Conservation (phyloP, 202 grass and related monocot genomes). For the Setaria italica region DNA sequence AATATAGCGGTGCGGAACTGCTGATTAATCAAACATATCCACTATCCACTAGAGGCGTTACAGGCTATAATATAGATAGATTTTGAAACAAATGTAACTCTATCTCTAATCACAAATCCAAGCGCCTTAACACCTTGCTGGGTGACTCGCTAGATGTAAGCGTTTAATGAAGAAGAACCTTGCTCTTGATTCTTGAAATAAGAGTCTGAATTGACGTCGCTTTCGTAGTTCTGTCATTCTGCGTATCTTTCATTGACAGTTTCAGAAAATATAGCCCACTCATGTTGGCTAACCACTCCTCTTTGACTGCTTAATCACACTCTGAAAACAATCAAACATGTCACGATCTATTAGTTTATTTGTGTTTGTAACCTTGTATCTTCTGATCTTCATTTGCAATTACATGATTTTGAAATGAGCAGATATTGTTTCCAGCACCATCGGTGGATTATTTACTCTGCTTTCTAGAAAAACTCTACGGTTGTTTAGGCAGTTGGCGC, state of each 20-base stretch:
- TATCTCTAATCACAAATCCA: too few species aligned
- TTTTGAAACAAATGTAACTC: neutral
- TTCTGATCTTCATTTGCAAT: neutral
- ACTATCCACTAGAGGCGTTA: neutral
- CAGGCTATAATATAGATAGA: neutral
- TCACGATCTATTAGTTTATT: neutral
- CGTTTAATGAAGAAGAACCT: neutral
- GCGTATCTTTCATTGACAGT: conserved; percentile 21
- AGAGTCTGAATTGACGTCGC: neutral
- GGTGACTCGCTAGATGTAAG: neutral
- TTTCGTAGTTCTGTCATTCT: neutral
- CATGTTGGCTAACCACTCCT: conserved; percentile 38
- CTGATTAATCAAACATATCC: neutral
- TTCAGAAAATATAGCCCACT: neutral
- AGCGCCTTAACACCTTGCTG: neutral
- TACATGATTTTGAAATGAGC: neutral
- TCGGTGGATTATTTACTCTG: neutral
- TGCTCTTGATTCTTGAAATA: conserved; percentile 1
- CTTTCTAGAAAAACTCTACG: neutral
- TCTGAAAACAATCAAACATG: conserved; percentile 12
- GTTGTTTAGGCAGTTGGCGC: conserved; percentile 6
- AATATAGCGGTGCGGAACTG: neutral
- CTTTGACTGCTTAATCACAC: conserved; percentile 4
- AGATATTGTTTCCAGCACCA: neutral
- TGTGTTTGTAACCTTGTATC: neutral